phyloP scores from a whole-genome alignment of 306 rosid species.

The Pyrus pyrifolia region DNA sequence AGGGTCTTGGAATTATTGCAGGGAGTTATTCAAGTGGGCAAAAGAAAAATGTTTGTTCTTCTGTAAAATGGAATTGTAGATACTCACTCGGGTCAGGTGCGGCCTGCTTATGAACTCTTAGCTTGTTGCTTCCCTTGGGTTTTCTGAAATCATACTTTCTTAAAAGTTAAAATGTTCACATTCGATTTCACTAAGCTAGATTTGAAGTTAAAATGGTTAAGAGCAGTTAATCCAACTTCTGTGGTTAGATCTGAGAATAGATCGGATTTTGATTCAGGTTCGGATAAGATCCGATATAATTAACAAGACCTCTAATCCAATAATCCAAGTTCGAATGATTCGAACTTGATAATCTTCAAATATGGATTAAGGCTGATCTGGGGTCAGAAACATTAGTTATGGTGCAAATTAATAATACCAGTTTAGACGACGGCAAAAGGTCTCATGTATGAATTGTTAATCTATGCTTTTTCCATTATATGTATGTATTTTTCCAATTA shows the following conservation, averaged over 20 bases:
- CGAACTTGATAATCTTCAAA: not conserved
- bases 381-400: not conserved
- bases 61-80: not conserved
- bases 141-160: too few relatives aligned
- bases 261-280: too few relatives aligned
- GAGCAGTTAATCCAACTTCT: too few relatives aligned
- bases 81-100: not conserved
- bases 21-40: too few relatives aligned
- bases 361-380: not conserved
- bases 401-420: not conserved
- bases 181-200: too few relatives aligned
- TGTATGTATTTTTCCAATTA: not conserved
- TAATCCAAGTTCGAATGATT: not conserved
- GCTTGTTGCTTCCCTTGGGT: too few relatives aligned
- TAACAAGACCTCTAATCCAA: not conserved
- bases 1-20: too few relatives aligned
- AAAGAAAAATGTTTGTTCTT: not conserved
- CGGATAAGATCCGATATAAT: too few relatives aligned
- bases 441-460: not conserved
- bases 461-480: not conserved
- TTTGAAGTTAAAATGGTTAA: too few relatives aligned
- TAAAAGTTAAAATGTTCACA: too few relatives aligned
- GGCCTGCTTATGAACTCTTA: too few relatives aligned
- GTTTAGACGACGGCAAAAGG: not conserved
- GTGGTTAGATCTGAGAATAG: too few relatives aligned